These are phyloP conservation scores for Nasturtium officinale DNA, from an alignment of 345 rosid species.

Conservation along the genomic window DNA sequence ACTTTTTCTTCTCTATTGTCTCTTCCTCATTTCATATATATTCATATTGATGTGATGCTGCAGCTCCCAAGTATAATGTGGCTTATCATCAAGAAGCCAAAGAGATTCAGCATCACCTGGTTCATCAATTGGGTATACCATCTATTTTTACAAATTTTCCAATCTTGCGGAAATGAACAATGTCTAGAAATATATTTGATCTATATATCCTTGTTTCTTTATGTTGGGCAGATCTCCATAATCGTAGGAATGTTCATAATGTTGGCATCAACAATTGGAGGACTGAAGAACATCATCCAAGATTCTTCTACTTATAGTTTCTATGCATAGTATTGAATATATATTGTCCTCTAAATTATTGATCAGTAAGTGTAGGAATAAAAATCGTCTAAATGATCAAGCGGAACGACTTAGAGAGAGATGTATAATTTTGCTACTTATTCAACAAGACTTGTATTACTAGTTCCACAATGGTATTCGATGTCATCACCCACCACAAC, in stretches of 20 bases:
- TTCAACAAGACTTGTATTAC: slow-evolving; percentile 14
- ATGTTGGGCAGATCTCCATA: slow-evolving; percentile 54
- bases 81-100: slow-evolving; percentile 89
- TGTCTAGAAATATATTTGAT: no score
- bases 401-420: background rate
- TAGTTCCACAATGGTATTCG: slow-evolving; percentile 1
- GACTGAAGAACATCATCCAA: slow-evolving; percentile 71
- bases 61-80: slow-evolving; percentile 97
- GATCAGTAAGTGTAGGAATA: slow-evolving; percentile 34
- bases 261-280: slow-evolving; percentile 92
- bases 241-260: slow-evolving; percentile 74
- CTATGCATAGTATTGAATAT: slow-evolving; percentile 50
- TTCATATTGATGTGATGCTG: background rate
- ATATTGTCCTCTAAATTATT: background rate
- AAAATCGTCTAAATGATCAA: slow-evolving; percentile 12
- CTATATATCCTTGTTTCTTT: background rate
- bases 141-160: background rate
- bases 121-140: slow-evolving; percentile 82
- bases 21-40: no score
- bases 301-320: slow-evolving; percentile 85
- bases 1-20: background rate
- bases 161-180: background rate
- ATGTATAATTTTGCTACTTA: slow-evolving; percentile 25
- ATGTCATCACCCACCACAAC: background rate
- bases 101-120: slow-evolving; percentile 71